phyloP scores from a whole-genome alignment of 768 basidiomycete genomes.

The Cystobasidium tubakii region DNA sequence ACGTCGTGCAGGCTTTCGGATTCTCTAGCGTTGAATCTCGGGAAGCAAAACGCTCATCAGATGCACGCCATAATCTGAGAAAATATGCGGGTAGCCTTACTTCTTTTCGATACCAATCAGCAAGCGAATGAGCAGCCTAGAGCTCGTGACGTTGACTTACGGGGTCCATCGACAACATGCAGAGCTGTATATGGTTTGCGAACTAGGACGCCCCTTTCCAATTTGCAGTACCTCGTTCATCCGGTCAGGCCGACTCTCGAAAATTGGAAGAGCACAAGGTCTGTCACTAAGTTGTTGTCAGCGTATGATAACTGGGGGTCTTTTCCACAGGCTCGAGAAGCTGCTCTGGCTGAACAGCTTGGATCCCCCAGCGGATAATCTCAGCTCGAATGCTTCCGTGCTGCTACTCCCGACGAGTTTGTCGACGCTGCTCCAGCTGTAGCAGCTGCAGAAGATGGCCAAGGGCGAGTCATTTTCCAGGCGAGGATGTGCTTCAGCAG shows the following conservation, averaged over 20 bases:
- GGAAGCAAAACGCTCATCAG: not conserved
- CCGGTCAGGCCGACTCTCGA: constrained; percentile 21
- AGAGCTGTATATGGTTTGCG: too few relatives aligned
- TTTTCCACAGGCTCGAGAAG: not conserved
- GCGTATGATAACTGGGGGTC: not conserved
- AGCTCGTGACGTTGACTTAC: too few relatives aligned
- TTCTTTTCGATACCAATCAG: too few relatives aligned
- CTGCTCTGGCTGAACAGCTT: constrained; percentile 6
- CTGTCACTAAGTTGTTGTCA: not conserved
- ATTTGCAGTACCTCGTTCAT: not conserved
- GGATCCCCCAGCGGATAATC: not conserved
- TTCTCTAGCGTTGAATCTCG: not conserved
- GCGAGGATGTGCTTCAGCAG: too few relatives aligned
- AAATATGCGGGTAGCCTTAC: too few relatives aligned
- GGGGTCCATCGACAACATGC: too few relatives aligned
- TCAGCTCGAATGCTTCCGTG: constrained; percentile 21
- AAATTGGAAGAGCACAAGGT: constrained; percentile 20
- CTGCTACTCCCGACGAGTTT: constrained; percentile 18
- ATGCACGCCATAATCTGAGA: too few relatives aligned
- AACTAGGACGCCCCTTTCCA: constrained; percentile 21
- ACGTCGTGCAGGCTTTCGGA: too few relatives aligned
- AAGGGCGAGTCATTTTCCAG: not conserved
- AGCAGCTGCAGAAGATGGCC: not conserved
- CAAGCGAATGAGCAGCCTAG: too few relatives aligned
- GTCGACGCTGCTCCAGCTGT: not conserved